Conservation (phyloP, 2,329 filamentous ascomycete genomes). For the Colletotrichum shisoi region DNA sequence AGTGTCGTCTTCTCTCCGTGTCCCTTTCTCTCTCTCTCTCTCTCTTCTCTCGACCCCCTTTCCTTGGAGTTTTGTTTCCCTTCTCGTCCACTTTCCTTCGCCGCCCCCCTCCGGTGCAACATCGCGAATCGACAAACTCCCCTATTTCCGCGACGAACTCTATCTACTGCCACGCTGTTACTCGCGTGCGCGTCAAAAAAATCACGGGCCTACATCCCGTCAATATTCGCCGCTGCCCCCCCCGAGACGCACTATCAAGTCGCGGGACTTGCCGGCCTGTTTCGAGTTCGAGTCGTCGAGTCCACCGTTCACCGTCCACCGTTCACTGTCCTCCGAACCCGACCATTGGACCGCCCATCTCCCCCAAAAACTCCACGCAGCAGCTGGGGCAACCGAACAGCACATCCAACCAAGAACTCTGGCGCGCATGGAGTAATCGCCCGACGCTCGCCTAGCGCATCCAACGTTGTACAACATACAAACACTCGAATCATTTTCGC, state of each 20-base stretch:
- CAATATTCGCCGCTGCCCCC: not conserved
- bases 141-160: slow-evolving; percentile 1
- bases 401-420: slow-evolving; percentile 12
- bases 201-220: not conserved
- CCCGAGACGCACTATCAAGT: slow-evolving; percentile 29
- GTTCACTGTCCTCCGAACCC: slow-evolving; percentile 16
- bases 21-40: slow-evolving; percentile 13
- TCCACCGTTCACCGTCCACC: slow-evolving; percentile 19
- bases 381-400: slow-evolving; percentile 25
- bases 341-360: slow-evolving; percentile 5
- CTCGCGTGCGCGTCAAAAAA: not conserved
- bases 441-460: slow-evolving; percentile 31
- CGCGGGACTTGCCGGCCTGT: slow-evolving; percentile 35
- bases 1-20: slow-evolving; percentile 23
- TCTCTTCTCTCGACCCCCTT: slow-evolving; percentile 34
- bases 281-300: slow-evolving; percentile 35
- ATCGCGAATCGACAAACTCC: slow-evolving; percentile 22
- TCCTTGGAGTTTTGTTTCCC: slow-evolving; percentile 28
- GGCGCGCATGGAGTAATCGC: slow-evolving; percentile 37
- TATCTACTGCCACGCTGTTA: not conserved
- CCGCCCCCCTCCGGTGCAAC: slow-evolving; percentile 20
- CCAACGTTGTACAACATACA: not conserved
- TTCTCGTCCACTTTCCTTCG: slow-evolving; percentile 2
- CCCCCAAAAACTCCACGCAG: slow-evolving; percentile 5
- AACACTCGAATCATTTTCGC: not conserved